Evolutionary conservation across 1,284 basidiomycete species (phyloP).

Genomic region (Papiliotrema nemorosa): DNA sequence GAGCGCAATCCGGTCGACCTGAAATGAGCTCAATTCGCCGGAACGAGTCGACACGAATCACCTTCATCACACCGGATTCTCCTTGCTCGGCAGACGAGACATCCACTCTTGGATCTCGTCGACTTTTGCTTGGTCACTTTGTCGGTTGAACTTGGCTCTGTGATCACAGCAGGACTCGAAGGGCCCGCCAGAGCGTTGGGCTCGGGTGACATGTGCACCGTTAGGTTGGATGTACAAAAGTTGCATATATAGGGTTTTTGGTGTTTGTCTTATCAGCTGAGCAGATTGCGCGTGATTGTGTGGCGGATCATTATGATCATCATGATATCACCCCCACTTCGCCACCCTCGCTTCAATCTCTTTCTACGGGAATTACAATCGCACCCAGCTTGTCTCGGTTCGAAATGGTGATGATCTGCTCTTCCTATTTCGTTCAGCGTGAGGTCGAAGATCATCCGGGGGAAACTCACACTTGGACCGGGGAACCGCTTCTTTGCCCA

Average conservation of each 20-base stretch:
- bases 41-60: conserved; percentile 8
- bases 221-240: no score
- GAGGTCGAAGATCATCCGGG: background rate
- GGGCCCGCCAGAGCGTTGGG: background rate
- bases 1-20: conserved; percentile 22
- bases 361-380: no score
- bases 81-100: conserved; percentile 37
- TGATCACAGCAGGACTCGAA: background rate
- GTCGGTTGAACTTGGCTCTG: background rate
- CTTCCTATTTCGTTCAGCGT: background rate
- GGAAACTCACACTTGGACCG: conserved; percentile 10
- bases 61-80: conserved; percentile 38
- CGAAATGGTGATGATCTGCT: background rate
- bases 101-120: conserved; percentile 29
- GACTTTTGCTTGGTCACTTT: conserved; percentile 5
- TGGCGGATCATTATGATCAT: no score
- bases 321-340: no score
- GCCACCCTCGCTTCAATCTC: no score
- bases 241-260: no score
- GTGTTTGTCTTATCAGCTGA: no score
- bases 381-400: background rate
- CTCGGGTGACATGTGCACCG: no score
- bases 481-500: conserved; percentile 10
- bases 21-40: background rate
- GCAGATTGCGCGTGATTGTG: no score